Percentiles rank a stretch among this genome's conserved stretches.
phyloP scores from a whole-genome alignment of 805 yeast species.

The Starmerella apicola region DNA sequence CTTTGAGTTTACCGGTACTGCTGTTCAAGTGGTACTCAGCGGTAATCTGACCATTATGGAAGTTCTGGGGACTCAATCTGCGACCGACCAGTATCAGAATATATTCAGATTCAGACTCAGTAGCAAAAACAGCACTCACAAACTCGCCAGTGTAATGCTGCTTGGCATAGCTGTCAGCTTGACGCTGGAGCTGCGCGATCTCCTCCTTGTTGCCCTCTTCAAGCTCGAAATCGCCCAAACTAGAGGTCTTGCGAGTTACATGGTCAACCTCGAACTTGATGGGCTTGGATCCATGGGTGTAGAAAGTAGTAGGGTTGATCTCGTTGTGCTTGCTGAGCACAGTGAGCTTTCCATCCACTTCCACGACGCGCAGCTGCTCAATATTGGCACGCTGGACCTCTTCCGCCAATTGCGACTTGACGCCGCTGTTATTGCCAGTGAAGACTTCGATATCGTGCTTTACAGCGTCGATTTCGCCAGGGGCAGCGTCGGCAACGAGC shows the following conservation, averaged over 20 bases:
- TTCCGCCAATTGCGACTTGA: slow-evolving; percentile 7
- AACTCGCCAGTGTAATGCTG: slow-evolving; percentile 43
- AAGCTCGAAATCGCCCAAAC: slow-evolving; percentile 10
- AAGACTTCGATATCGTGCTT: slow-evolving; percentile 32
- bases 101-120: slow-evolving; percentile 21
- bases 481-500: slow-evolving; percentile 41
- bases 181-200: slow-evolving; percentile 13
- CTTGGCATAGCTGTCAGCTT: slow-evolving; percentile 40
- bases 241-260: slow-evolving; percentile 15
- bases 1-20: slow-evolving; percentile 33
- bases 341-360: slow-evolving; percentile 14
- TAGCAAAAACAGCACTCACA: slow-evolving; percentile 35
- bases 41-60: slow-evolving; percentile 82
- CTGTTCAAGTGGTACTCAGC: slow-evolving; percentile 44
- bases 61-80: slow-evolving; percentile 61
- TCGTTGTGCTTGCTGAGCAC: slow-evolving; percentile 19
- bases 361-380: slow-evolving; percentile 21
- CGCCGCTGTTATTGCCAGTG: slow-evolving; percentile 13
- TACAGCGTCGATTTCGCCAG: slow-evolving; percentile 39
- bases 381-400: slow-evolving; percentile 34
- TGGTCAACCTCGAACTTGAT: slow-evolving; percentile 24
- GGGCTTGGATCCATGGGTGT: slow-evolving; percentile 20
- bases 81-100: slow-evolving; percentile 55
- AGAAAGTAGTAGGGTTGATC: slow-evolving; percentile 20
- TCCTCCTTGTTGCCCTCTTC: slow-evolving; percentile 3